phyloP scores from a whole-genome alignment of 2,329 filamentous ascomycete genomes.

The Aspergillus puulaauensis region DNA sequence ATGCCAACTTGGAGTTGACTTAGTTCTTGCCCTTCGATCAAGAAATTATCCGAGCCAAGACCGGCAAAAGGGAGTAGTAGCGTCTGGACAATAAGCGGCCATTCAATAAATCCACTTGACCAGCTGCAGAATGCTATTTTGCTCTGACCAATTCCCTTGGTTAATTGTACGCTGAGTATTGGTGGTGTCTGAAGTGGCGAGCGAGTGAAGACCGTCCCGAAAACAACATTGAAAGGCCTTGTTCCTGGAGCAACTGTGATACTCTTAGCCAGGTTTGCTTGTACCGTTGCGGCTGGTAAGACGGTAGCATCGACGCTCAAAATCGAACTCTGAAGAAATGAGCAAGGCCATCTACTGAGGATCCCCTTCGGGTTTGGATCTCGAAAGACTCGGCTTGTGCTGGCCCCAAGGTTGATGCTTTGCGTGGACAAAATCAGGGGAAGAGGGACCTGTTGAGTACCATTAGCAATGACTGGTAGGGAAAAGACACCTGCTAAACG shows the following conservation, averaged over 20 bases:
- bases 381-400: constrained; percentile 29
- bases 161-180: constrained; percentile 30
- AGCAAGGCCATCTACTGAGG: constrained; percentile 28
- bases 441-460: constrained; percentile 27
- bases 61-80: constrained; percentile 24
- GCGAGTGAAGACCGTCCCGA: constrained; percentile 29
- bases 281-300: constrained; percentile 32
- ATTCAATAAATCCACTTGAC: constrained; percentile 38
- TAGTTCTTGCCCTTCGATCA: constrained; percentile 18
- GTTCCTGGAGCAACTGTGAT: constrained; percentile 33
- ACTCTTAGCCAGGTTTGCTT: constrained; percentile 29
- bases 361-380: constrained; percentile 28
- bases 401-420: constrained; percentile 34
- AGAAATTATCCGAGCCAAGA: constrained; percentile 23
- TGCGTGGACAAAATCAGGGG: constrained; percentile 28
- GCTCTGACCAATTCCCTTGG: constrained; percentile 29
- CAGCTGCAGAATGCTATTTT: constrained; percentile 35
- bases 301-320: constrained; percentile 28
- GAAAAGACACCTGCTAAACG: background rate
- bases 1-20: constrained; percentile 38
- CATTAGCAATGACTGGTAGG: background rate
- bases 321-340: constrained; percentile 32
- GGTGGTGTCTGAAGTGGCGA: constrained; percentile 30
- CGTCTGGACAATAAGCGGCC: constrained; percentile 29
- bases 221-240: constrained; percentile 32